These are phyloP conservation scores for Anisodus tanguticus DNA, from an alignment of 257 asterid genomes.

Conservation along the genomic window DNA sequence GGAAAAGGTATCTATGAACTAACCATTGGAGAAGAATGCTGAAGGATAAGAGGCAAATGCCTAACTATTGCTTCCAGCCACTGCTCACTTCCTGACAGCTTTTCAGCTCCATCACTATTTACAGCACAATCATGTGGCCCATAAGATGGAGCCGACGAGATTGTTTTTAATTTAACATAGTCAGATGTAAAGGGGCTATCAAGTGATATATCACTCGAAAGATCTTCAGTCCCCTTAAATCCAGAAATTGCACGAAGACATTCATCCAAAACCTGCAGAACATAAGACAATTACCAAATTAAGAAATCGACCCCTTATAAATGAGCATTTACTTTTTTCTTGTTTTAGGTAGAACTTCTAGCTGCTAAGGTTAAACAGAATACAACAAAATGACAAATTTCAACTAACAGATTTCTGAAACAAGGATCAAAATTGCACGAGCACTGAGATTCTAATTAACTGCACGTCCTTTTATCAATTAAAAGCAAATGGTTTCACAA, in stretches of 20 bases:
- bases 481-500: constrained; percentile 6
- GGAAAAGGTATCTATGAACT: constrained; percentile 37
- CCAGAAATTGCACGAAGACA: constrained; percentile 95
- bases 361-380: neutral
- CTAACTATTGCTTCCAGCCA: constrained; percentile 79
- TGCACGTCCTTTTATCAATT: neutral
- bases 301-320: neutral
- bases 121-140: constrained; percentile 53
- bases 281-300: neutral
- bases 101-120: constrained; percentile 49
- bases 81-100: constrained; percentile 61
- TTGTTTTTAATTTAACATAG: constrained; percentile 70
- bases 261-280: constrained; percentile 84
- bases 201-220: constrained; percentile 70
- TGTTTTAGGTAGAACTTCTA: neutral
- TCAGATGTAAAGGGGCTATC: constrained; percentile 89
- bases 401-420: constrained; percentile 16
- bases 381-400: neutral
- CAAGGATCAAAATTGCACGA: constrained; percentile 9
- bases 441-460: neutral
- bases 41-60: constrained; percentile 73
- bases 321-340: neutral
- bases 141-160: constrained; percentile 90
- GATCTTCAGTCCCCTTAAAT: constrained; percentile 95
- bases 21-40: constrained; percentile 85